Evolutionary conservation across 768 basidiomycete genomes (phyloP), one percentile per base, ranked within the genome.

Genomic region (Lactarius deliciosus): DNA sequence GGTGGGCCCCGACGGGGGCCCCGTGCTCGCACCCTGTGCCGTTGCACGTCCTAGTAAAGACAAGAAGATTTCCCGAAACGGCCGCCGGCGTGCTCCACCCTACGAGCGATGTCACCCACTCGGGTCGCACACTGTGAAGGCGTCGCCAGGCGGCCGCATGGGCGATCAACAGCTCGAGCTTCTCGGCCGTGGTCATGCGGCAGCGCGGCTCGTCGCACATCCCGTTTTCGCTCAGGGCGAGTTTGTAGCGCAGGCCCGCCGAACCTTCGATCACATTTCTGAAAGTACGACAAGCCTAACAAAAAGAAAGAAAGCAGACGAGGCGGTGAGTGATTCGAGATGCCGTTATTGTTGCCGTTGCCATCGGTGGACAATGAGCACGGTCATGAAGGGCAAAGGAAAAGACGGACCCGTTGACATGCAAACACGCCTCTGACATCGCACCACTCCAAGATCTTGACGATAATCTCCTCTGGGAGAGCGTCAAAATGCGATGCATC

Each of bases 331-430:
- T 9, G 15, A 18, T n/a, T 16, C 28, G 16, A 32, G 28, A 32
- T n/a, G 34, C 34, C 34, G 55, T 47, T 3, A 47, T 47, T n/a
- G 45, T 47, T 5, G 45, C 45, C 18, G 30, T 50, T 50, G 11
- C 47, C 3, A 50, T 25, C 22, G 22, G 13, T 25, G 47, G 43
- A 10, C 16, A 11, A 53, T 53, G 25, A 53, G 50, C 5, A 25
- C 50, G 50, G 22, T 53, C 50, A n/a, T 53, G 50, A 53, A 25
- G 18, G 43, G 25, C 5, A 38, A 22, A 18, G 15, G 32, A 8
- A n/a, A 56, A 56, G 5, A 64, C 66, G 34, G 13, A 68, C 66
- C 58, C 28, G 62, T 22, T 56, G 66, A 32, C 62, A 68, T 28
- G 57, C 34, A 20, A 64, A 40, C 11, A 68, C 62, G 6, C 25